Evolutionary conservation across 768 basidiomycete genomes (phyloP).

Genomic region (Tremella fuciformis): DNA sequence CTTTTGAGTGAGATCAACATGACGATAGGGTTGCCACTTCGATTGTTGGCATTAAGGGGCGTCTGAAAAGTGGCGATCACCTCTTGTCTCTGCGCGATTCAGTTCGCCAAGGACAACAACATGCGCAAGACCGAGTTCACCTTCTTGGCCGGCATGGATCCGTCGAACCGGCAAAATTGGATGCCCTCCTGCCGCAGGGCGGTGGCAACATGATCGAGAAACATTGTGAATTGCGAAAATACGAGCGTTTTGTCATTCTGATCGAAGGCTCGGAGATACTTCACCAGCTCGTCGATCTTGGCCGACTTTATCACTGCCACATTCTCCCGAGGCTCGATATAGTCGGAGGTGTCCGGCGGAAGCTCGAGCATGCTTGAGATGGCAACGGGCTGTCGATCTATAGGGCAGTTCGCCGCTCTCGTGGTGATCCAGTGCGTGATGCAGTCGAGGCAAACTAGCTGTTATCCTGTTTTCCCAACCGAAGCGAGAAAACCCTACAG

Average conservation of each 20-base stretch:
- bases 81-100: conserved; percentile 61
- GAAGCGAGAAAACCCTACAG: conserved; percentile 17
- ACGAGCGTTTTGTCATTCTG: conserved; percentile 73
- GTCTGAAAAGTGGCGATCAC: conserved; percentile 64
- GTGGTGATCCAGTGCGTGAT: conserved; percentile 27
- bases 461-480: background rate
- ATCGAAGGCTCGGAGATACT: conserved; percentile 68
- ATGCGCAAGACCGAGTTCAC: conserved; percentile 17
- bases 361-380: conserved; percentile 28
- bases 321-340: conserved; percentile 21
- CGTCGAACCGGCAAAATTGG: conserved; percentile 75
- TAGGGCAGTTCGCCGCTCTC: conserved; percentile 24
- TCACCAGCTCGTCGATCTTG: conserved; percentile 77
- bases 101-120: background rate
- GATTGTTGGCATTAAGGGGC: conserved; percentile 21
- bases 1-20: conserved; percentile 84
- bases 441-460: conserved; percentile 33
- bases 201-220: conserved; percentile 76
- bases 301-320: conserved; percentile 57
- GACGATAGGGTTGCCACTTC: conserved; percentile 62
- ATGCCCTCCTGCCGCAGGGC: conserved; percentile 67
- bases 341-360: conserved; percentile 25
- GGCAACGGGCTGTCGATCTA: conserved; percentile 35
- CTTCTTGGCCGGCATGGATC: conserved; percentile 73
- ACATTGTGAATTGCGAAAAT: conserved; percentile 85